Evolutionary conservation across 108 stramenopile genomes (phyloP).

Genomic region (Cylindrotheca fusiformis): DNA sequence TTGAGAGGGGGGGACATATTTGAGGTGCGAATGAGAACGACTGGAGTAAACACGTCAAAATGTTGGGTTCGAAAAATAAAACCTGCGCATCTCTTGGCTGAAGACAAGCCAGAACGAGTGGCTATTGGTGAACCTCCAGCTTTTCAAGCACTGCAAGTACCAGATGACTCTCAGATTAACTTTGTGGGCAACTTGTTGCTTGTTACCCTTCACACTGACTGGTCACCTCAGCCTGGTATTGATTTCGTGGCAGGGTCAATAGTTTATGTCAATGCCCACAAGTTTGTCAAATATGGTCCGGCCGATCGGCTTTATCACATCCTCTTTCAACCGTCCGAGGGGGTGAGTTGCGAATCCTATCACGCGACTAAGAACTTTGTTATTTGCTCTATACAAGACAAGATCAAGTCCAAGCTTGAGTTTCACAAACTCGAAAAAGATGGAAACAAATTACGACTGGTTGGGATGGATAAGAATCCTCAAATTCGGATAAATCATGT

Average conservation of each 20-base stretch:
- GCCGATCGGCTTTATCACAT: conserved; percentile 49
- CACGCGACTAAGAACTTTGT: conserved; percentile 60
- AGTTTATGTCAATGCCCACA: conserved; percentile 49
- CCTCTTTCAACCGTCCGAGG: conserved; percentile 62
- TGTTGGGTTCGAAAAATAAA: conserved; percentile 47
- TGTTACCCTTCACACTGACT: conserved; percentile 60
- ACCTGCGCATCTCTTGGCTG: conserved; percentile 32
- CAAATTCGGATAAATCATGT: conserved; percentile 43
- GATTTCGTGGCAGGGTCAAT: conserved; percentile 50
- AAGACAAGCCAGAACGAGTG: conserved; percentile 26
- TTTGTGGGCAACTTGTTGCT: conserved; percentile 56
- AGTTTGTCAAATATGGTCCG: conserved; percentile 55
- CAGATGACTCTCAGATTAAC: conserved; percentile 49
- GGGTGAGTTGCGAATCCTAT: conserved; percentile 41
- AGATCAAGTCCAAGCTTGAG: conserved; percentile 60
- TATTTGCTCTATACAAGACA: conserved; percentile 55
- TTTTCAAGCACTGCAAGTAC: conserved; percentile 58
- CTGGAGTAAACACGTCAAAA: conserved; percentile 64
- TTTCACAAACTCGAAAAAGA: conserved; percentile 56
- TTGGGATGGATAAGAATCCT: conserved; percentile 48
- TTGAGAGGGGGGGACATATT: conserved; percentile 58
- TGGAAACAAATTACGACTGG: conserved; percentile 39
- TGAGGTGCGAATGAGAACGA: conserved; percentile 50
- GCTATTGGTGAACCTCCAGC: conserved; percentile 22
- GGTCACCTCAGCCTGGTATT: conserved; percentile 48